These are phyloP conservation scores for Bromus sterilis DNA, from an alignment of 176 grass and related monocot species.

Conservation along the genomic window DNA sequence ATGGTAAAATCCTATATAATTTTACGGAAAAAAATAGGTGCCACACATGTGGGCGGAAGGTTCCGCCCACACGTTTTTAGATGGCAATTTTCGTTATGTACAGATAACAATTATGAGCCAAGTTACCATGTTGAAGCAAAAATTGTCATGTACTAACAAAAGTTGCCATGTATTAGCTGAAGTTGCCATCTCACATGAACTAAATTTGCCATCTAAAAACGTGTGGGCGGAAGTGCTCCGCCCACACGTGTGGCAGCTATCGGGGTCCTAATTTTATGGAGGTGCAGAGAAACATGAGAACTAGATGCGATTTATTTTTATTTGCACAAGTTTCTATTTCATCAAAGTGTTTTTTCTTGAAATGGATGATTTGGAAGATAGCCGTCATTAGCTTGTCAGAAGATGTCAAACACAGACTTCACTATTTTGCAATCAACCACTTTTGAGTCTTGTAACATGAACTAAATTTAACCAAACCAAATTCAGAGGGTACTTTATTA, in stretches of 20 bases:
- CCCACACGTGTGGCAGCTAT: too few relatives aligned
- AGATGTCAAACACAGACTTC: not conserved
- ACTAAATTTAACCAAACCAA: not conserved
- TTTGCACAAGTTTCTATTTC: not conserved
- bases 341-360: not conserved
- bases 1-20: not conserved
- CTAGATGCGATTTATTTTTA: not conserved
- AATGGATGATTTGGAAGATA: not conserved
- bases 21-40: too few relatives aligned
- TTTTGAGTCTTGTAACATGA: not conserved
- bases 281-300: not conserved
- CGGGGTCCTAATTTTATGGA: not conserved
- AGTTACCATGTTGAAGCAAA: too few relatives aligned
- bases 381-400: not conserved
- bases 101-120: too few relatives aligned
- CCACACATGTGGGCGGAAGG: too few relatives aligned
- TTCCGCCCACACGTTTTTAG: too few relatives aligned
- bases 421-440: not conserved
- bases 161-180: too few relatives aligned
- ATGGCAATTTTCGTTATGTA: too few relatives aligned
- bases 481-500: not conserved
- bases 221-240: too few relatives aligned
- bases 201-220: too few relatives aligned
- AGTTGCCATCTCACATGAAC: too few relatives aligned
- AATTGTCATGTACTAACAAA: too few relatives aligned